Conservation (phyloP, 108 stramenopile species). For the Skeletonema marinoi region DNA sequence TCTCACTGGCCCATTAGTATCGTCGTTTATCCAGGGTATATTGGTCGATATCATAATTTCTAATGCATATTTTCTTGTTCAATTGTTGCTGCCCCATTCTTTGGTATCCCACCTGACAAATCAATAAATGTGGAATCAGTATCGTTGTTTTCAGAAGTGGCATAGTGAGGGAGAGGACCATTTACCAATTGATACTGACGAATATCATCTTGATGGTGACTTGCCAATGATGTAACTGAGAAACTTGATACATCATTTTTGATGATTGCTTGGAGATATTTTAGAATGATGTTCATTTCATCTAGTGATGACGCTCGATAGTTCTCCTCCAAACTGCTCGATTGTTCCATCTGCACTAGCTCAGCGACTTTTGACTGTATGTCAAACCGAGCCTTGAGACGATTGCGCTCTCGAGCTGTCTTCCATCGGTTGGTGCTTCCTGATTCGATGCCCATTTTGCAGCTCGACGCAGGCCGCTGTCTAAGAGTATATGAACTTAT, state of each 20-base stretch:
- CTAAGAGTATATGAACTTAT: too few species aligned
- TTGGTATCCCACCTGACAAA: conserved; percentile 3
- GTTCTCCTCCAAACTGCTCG: not conserved
- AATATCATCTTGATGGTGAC: conserved; percentile 2
- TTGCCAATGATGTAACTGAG: conserved; percentile 28
- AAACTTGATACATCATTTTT: conserved; percentile 42
- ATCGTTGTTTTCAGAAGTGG: not conserved
- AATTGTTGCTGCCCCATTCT: not conserved
- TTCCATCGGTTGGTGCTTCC: conserved; percentile 65
- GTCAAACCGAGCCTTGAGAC: conserved; percentile 64
- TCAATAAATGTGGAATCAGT: not conserved
- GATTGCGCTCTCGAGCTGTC: conserved; percentile 66
- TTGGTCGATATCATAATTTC: not conserved
- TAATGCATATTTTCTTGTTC: not conserved
- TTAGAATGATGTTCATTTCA: conserved; percentile 5
- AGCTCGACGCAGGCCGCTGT: too few species aligned
- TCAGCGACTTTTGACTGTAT: conserved; percentile 57
- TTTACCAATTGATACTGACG: conserved; percentile 12
- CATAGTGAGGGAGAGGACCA: conserved; percentile 11
- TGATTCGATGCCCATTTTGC: conserved; percentile 23
- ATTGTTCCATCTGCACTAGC: conserved; percentile 1
- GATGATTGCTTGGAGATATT: conserved; percentile 36
- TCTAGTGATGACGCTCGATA: not conserved
- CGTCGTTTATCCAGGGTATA: not conserved
- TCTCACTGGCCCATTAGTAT: too few species aligned